phyloP scores from a whole-genome alignment of 352 stramenopile species.

The Phytopythium ostracodes region DNA sequence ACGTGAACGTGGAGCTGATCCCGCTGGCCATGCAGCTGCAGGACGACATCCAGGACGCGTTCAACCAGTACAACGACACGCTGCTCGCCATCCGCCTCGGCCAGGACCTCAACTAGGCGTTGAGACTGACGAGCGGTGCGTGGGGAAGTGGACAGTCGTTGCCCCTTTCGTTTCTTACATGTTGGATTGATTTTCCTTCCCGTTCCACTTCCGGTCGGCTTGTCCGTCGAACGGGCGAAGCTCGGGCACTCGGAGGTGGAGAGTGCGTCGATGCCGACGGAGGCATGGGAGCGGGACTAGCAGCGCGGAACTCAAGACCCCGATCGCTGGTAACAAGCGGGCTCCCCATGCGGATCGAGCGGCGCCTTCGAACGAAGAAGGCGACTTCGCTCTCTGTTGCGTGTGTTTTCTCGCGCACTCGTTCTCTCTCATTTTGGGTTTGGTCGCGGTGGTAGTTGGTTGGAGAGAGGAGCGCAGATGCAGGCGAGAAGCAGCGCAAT shows the following conservation, averaged over 20 bases:
- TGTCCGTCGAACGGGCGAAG: no score
- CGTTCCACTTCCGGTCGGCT: no score
- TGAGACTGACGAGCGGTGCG: not conserved
- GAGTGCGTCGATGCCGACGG: not conserved
- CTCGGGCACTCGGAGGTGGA: not conserved
- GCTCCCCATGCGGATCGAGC: not conserved
- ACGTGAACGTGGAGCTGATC: slow-evolving; percentile 87
- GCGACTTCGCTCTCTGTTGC: not conserved
- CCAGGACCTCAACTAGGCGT: slow-evolving; percentile 70
- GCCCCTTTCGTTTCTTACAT: slow-evolving; percentile 1
- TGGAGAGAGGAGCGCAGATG: not conserved
- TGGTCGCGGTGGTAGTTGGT: not conserved
- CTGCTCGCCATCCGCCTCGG: slow-evolving; percentile 78
- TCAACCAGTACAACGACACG: slow-evolving; percentile 91
- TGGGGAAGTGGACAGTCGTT: not conserved
- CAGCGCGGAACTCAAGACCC: not conserved
- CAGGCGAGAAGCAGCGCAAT: not conserved
- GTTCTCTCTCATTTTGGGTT: not conserved
- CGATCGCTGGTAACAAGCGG: not conserved
- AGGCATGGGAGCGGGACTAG: not conserved
- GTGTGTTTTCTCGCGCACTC: not conserved
- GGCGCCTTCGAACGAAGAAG: slow-evolving; percentile 8
- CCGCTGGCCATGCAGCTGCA: slow-evolving; percentile 87
- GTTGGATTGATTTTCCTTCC: slow-evolving; percentile 1
- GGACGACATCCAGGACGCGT: slow-evolving; percentile 88